These are phyloP conservation scores for Lepiota brunneoincarnata DNA, from an alignment of 768 basidiomycete genomes.

Conservation along the genomic window DNA sequence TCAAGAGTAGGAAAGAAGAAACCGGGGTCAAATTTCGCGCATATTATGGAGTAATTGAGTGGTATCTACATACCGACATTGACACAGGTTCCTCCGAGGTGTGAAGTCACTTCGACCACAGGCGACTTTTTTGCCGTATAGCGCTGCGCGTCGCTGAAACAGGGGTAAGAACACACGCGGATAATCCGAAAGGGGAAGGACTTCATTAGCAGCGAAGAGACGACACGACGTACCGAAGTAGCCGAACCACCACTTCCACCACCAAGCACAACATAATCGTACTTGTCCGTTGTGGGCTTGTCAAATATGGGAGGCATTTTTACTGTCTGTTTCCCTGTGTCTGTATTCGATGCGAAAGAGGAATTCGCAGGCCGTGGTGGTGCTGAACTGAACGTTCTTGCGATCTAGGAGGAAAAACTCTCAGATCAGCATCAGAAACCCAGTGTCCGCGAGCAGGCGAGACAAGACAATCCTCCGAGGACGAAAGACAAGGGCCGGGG, in stretches of 20 bases:
- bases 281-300: conserved; percentile 60
- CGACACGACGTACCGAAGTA: conserved; percentile 59
- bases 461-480: conserved; percentile 8
- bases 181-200: not conserved
- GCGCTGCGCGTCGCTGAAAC: conserved; percentile 82
- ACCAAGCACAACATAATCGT: conserved; percentile 87
- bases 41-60: not conserved
- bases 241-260: conserved; percentile 94
- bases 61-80: conserved; percentile 76
- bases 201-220: not conserved
- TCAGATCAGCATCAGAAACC: not conserved
- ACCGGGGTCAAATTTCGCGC: not conserved
- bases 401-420: conserved; percentile 13
- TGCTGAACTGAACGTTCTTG: conserved; percentile 9
- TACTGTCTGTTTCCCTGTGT: conserved; percentile 24
- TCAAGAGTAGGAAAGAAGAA: not conserved
- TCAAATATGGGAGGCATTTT: conserved; percentile 71
- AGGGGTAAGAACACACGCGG: not conserved
- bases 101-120: conserved; percentile 71
- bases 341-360: not conserved
- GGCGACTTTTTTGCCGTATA: conserved; percentile 94
- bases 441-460: not conserved
- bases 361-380: not conserved
- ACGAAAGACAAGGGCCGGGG: not conserved
- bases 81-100: conserved; percentile 94